Percentiles rank a stretch among this genome's conserved stretches.
Evolutionary conservation across 768 basidiomycete species (phyloP).

Genomic region (Mycena chlorophos): DNA sequence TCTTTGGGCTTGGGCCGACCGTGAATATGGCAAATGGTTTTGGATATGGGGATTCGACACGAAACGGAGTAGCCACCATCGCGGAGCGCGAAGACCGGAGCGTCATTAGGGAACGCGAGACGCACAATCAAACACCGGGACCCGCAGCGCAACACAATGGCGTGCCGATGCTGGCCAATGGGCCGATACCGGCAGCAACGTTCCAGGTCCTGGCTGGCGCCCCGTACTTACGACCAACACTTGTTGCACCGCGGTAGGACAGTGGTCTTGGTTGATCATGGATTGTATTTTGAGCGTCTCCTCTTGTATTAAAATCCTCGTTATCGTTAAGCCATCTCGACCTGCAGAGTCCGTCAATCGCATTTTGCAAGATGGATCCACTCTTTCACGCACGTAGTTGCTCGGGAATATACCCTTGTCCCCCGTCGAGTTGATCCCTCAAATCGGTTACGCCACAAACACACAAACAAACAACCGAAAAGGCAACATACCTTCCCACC

Average conservation of each 20-base stretch:
- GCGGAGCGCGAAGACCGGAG: slow-evolving; percentile 76
- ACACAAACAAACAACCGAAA: slow-evolving; percentile 14
- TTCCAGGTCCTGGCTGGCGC: slow-evolving; percentile 66
- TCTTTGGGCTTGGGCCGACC: slow-evolving; percentile 82
- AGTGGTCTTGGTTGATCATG: slow-evolving; percentile 20
- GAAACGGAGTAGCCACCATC: slow-evolving; percentile 73
- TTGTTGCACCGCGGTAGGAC: slow-evolving; percentile 53
- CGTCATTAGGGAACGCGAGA: slow-evolving; percentile 51
- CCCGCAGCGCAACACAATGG: slow-evolving; percentile 36
- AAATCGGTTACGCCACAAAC: slow-evolving; percentile 13
- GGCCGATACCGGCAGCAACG: slow-evolving; percentile 50
- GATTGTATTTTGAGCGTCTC: slow-evolving; percentile 15
- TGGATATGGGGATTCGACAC: slow-evolving; percentile 44
- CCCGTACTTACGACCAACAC: slow-evolving; percentile 64
- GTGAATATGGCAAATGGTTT: slow-evolving; percentile 65
- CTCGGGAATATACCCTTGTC: slow-evolving; percentile 83
- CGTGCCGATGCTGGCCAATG: slow-evolving; percentile 51
- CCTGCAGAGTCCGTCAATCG: slow-evolving; percentile 38
- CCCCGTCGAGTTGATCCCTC: slow-evolving; percentile 62
- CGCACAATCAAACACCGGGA: slow-evolving; percentile 60
- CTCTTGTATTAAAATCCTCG: slow-evolving; percentile 16
- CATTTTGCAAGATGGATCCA: slow-evolving; percentile 11
- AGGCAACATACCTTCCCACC: slow-evolving; percentile 77
- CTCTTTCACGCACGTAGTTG: slow-evolving; percentile 68
- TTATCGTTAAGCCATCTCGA: slow-evolving; percentile 46